These are phyloP conservation scores for Cercospora sp. DNA, from an alignment of 2,329 filamentous ascomycete genomes.

Conservation along the genomic window DNA sequence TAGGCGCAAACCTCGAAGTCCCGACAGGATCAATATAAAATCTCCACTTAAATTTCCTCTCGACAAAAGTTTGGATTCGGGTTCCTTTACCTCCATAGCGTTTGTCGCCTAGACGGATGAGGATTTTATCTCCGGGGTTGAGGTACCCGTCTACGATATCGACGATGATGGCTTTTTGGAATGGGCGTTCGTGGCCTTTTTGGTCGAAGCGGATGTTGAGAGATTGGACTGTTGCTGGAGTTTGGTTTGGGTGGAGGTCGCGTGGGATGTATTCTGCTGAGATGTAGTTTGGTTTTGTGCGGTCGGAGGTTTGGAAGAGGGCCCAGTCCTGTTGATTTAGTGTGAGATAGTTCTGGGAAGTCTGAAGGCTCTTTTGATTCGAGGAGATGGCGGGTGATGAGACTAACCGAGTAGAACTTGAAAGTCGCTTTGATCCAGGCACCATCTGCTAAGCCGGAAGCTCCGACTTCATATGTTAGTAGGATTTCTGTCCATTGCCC, in stretches of 20 bases:
- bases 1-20: too few species aligned
- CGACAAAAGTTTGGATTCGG: too few species aligned
- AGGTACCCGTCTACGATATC: slow-evolving; percentile 41
- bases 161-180: slow-evolving; percentile 44
- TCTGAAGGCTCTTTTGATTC: too few species aligned
- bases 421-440: neutral
- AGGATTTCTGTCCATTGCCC: slow-evolving; percentile 18
- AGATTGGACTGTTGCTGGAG: slow-evolving; percentile 39
- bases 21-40: too few species aligned
- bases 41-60: too few species aligned
- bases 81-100: too few species aligned
- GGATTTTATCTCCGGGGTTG: slow-evolving; percentile 33
- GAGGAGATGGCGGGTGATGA: neutral
- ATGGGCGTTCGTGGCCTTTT: slow-evolving; percentile 43
- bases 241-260: slow-evolving; percentile 29
- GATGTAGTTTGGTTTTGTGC: neutral
- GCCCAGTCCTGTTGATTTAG: neutral
- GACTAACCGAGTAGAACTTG: neutral
- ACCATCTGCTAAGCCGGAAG: neutral
- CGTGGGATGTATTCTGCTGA: neutral
- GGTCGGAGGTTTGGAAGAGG: neutral
- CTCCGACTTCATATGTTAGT: neutral
- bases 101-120: too few species aligned
- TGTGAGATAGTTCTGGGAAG: too few species aligned
- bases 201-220: slow-evolving; percentile 42